Evolutionary conservation across 2,329 filamentous ascomycete species (phyloP).

Genomic region (Nemania serpens): DNA sequence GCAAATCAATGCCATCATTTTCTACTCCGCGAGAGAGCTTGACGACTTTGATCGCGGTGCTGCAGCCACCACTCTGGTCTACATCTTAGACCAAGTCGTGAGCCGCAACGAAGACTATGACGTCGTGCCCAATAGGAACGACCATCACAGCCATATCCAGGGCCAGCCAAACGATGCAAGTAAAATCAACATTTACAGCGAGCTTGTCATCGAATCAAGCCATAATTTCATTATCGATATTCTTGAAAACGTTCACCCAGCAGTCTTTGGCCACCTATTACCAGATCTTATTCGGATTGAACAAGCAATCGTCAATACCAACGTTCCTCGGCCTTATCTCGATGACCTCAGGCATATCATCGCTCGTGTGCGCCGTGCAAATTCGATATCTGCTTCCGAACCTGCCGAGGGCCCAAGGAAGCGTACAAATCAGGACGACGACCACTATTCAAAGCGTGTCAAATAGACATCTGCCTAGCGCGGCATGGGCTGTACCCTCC

Average conservation of each 20-base stretch:
- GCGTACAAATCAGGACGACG: conserved; percentile 32
- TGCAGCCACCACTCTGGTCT: conserved; percentile 54
- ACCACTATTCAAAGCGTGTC: conserved; percentile 34
- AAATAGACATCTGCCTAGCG: conserved; percentile 24
- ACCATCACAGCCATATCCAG: neutral
- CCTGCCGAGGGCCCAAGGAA: conserved; percentile 27
- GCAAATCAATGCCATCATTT: conserved; percentile 51
- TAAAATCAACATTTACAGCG: conserved; percentile 32
- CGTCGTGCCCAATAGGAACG: neutral
- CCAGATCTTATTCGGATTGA: conserved; percentile 43
- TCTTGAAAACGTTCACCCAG: conserved; percentile 39
- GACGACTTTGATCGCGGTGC: conserved; percentile 47
- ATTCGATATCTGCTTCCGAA: conserved; percentile 14
- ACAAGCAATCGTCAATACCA: conserved; percentile 33
- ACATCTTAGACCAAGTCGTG: conserved; percentile 53
- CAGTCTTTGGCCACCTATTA: conserved; percentile 29
- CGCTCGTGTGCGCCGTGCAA: conserved; percentile 33
- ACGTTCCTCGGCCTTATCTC: conserved; percentile 38
- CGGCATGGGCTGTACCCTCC: neutral
- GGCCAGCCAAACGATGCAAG: neutral
- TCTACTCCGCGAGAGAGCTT: conserved; percentile 46
- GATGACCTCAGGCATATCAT: conserved; percentile 40
- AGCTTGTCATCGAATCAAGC: conserved; percentile 18
- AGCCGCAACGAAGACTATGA: conserved; percentile 45
- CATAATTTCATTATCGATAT: conserved; percentile 50